A percentile compares a stretch with the other conserved stretches of the same genome.
These are phyloP conservation scores for Blastocladiella emersonii DNA, from an alignment of 371 early-diverging fungal genomes.

Conservation along the genomic window DNA sequence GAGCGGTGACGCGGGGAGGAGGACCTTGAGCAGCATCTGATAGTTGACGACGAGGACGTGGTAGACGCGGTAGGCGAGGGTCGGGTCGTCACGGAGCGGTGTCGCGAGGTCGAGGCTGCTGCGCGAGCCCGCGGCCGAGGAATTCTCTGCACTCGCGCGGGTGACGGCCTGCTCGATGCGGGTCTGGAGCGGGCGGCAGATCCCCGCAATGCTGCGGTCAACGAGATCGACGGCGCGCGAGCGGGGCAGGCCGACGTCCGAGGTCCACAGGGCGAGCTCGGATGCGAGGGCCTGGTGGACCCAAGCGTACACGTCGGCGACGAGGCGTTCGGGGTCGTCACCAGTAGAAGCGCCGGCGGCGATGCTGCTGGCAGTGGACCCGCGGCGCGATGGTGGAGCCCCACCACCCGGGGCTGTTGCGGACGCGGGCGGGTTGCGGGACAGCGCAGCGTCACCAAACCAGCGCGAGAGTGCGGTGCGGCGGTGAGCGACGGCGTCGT, in stretches of 20 bases:
- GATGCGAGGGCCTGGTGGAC: neutral
- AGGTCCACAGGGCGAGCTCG: neutral
- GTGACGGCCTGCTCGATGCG: too few relatives aligned
- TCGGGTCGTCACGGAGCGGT: too few relatives aligned
- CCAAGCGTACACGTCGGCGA: neutral
- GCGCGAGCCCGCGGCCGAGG: too few relatives aligned
- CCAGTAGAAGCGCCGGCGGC: neutral
- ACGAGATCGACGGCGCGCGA: too few relatives aligned
- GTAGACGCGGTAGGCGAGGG: too few relatives aligned
- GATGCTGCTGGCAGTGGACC: neutral
- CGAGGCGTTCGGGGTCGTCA: neutral
- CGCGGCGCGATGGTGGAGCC: neutral
- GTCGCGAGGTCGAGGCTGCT: too few relatives aligned
- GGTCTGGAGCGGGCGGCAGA: too few relatives aligned
- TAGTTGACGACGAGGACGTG: too few relatives aligned
- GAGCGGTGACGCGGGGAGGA: too few relatives aligned
- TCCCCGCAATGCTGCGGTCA: too few relatives aligned
- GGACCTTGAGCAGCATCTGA: too few relatives aligned
- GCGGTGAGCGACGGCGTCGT: neutral
- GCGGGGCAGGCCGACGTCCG: neutral
- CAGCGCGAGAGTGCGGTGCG: neutral
- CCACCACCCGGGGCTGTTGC: neutral
- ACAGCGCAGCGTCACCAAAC: neutral
- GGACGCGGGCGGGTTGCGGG: neutral
- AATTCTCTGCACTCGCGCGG: too few relatives aligned